Base-by-base conservation (phyloP, 2,329 filamentous ascomycete species). In the Penicillium sp. region DNA sequence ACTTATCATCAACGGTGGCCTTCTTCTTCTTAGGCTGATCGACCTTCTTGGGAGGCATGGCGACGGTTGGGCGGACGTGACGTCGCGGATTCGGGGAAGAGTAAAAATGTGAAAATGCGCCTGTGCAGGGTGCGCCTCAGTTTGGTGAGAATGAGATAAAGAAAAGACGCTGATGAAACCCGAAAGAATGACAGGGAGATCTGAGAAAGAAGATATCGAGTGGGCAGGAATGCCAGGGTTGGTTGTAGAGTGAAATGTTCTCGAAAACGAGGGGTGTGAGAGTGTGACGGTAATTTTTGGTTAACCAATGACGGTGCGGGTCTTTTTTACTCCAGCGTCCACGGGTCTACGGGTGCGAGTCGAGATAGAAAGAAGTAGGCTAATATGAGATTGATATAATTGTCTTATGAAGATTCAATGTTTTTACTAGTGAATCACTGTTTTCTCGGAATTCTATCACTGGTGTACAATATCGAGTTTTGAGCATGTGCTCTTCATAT, bases 1-100 rank as follows among this genome's bases (percentile, higher is more conserved):
- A 96, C 81, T 93, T 94, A 82, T 99, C 94, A 62, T 94, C 91
- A 63, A 92, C 90, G 44, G 76, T 71, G 62, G 73, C 61, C 71
- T 78, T 81, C 70, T 79, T 77, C 73, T 81, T 79, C 70, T 80
- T 81, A 43, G 75, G 71, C 70, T 75, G 70, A 29, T 77, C 51
- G 45, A 65, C 66, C 64, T 79, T 80, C 65, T 78, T 80, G 57
- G 79, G 79, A 63, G 79, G 71, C 79, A 81, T 81, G 64, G 67
- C 75, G 73, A 63, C 70, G 65, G 65, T 59, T 63, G 62, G 53
- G 53, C 29, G 58, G 49, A 55, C 50, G 53, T 59, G 57, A 61
- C 59, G 60, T 51, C 55, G 43, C 48, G 36, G 43, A 25, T 58
- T 55, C 33, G 29, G 50, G 50, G 56, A 49, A 59, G 49, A 42